Base-by-base conservation (phyloP, 257 asterid species). In the Parsonsia alboflavescens region DNA sequence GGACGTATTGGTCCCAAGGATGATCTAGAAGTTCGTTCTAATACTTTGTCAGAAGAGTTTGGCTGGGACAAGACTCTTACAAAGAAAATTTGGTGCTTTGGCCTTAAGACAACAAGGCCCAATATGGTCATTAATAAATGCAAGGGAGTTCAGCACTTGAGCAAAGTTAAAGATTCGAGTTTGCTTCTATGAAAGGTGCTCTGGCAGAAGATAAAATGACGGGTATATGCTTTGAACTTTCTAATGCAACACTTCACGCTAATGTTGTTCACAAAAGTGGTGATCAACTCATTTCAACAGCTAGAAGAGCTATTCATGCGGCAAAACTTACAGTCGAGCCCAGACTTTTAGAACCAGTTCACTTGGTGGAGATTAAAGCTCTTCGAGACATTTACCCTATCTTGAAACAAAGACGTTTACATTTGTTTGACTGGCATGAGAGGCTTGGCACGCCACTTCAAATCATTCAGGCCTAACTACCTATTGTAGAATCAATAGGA, bases 11-110 rank as follows among this genome's bases (percentile, higher is more conserved):
- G 83, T 49, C 87, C 87, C 28, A 80, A 84, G 74, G 85, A 80
- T 73, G 87, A 83, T 58, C 85, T 81, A 11, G 78, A 78, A 33
- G 52, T 13, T 15, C 85, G 85, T 46, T 71, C 85, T 26, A 80
- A 83, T 81, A 83, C 80, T 22, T 72, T 83, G 75, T 71, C 85
- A 0, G 84, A 83, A 59, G 85, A 83, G 77, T 80, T 83, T 63
- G 87, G 87, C 1, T 84, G 87, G 87, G 87, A 84, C 78, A 84
- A 84, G 75, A 85, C 81, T 81, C 87, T 81, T 13, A 84, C 87
- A 4, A 84, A 81, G 85, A 84, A 84, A 42, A 84, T 84, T 62
- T 84, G 87, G 87, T 84, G 87, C 65, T 84, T 84, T 76, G 83
- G 87, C 11, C 87, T 85, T 22, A 83, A 84, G 71, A 84, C 87